Base-by-base conservation (phyloP, 371 early-diverging fungal species). In the Mycotypha africana region DNA sequence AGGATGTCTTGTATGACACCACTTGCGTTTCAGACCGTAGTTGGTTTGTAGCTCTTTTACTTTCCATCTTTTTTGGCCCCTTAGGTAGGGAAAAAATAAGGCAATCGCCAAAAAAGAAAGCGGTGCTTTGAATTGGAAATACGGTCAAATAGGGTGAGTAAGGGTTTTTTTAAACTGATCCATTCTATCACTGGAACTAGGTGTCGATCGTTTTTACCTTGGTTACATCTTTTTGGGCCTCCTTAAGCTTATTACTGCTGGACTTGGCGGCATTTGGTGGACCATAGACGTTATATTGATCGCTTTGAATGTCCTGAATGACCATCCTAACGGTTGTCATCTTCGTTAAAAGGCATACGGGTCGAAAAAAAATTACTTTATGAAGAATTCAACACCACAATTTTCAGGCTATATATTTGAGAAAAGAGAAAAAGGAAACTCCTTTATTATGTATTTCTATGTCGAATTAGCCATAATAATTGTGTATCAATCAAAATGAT, bases 131-230 rank as follows among this genome's bases (percentile, higher is more conserved):
- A 33, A 4, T 25, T 17, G 11, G n/a, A n/a, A n/a, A n/a, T n/a
- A n/a, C n/a, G n/a, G n/a, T n/a, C n/a, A n/a, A 6, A 28, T 28
- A 8, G 12, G 30, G 12, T 12, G 12, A 12, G 12, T 28, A 8
- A 28, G 30, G 6, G 30, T 12, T 28, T 12, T 28, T 28, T 28
- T 12, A 28, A 12, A 28, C 30, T 12, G 30, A 28, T 12, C 12
- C 12, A 28, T 12, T 6, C 30, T 28, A 28, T 28, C 12, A 42
- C n/a, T n/a, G n/a, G n/a, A n/a, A n/a, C 5, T 49, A 60, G 73
- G 78, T 51, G 51, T 81, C 25, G 81, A 81, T 60, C 78, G 81
- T 45, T 81, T 81, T 73, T 81, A 81, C 47, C 73, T 81, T 21
- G 79, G 79, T 15, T 77, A 78, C 26, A 57, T 79, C 28, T 63